Base-by-base conservation (phyloP, 352 stramenopile species). In the Pythium folliculosum region DNA sequence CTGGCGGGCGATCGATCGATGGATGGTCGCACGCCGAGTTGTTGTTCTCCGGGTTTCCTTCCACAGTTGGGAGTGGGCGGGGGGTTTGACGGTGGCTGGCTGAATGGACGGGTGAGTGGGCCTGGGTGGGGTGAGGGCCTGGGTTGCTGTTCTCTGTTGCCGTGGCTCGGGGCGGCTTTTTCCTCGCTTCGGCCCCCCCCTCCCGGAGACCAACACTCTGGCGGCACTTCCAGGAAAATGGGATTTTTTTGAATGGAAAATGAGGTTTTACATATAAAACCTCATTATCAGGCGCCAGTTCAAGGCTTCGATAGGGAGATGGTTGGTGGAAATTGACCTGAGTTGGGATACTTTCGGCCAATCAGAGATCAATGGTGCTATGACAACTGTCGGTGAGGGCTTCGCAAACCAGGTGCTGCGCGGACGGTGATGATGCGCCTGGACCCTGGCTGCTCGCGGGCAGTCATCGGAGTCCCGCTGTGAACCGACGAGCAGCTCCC, bases 231-330 rank as follows among this genome's bases (percentile, higher is more conserved):
- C 45, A 62, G 8, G 50, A 58, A 65, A 62, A 12, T 16, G 22
- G 30, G 9, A 37, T 52, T 55, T 60, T 70, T 63, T 72, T 72
- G 63, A 65, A 70, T 43, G 23, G 22, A 17, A 38, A 9, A 1
- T 45, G 48, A 69, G 67, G 67, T 73, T 73, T 69, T 69, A 48
- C 9, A 2, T 2, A 0, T 6, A 69, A 73, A 73, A 73, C 67
- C 67, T 73, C 66, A 54, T 60, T 49, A 22, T 56, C 53, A 55
- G 51, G 16, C 25, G 47, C 23, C 37, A 25, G 58, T 67, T 63
- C 58, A 51, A 62, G 48, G 40, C 23, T 43, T 43, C 30, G n/a
- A 9, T 37, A 44, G 10, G 13, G 37, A 40, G 22, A 32, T 38
- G 53, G 62, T 73, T 73, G 67, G 67, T 23, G 22, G 60, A 73